These are phyloP conservation scores for Glycine latifolia DNA, from an alignment of 306 rosid species.

Conservation along the genomic window DNA sequence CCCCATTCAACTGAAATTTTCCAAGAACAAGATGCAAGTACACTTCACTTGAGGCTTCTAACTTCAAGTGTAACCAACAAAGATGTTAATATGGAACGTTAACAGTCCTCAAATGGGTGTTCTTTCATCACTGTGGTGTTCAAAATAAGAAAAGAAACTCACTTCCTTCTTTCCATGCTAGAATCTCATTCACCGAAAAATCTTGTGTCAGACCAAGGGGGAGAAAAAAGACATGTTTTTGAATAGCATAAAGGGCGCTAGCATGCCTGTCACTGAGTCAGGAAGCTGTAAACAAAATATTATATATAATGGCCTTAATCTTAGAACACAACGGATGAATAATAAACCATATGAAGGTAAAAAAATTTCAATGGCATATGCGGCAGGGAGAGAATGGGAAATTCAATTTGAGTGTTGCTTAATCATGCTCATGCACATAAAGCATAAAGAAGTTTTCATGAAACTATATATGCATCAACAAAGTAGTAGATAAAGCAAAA, in stretches of 20 bases:
- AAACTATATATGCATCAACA: conserved; percentile 40
- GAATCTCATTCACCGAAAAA: conserved; percentile 71
- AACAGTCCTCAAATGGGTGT: conserved; percentile 50
- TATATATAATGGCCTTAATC: conserved; percentile 45
- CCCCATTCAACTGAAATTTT: conserved; percentile 53
- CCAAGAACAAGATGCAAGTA: conserved; percentile 49
- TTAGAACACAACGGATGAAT: conserved; percentile 30
- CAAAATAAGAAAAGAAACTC: conserved; percentile 59
- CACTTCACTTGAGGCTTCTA: conserved; percentile 42
- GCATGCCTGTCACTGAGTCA: conserved; percentile 86
- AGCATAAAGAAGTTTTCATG: conserved; percentile 46
- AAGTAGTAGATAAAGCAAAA: conserved; percentile 42
- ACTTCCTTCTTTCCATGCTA: conserved; percentile 66
- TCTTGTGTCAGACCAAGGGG: conserved; percentile 60
- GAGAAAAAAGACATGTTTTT: conserved; percentile 53
- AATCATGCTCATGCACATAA: conserved; percentile 63
- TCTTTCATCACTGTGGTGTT: conserved; percentile 54
- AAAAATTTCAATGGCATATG: conserved; percentile 29
- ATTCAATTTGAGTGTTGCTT: conserved; percentile 45
- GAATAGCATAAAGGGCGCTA: conserved; percentile 60
- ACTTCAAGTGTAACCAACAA: conserved; percentile 35
- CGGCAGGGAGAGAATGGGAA: conserved; percentile 56
- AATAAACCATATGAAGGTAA: conserved; percentile 45
- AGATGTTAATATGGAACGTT: conserved; percentile 43
- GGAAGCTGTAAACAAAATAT: conserved; percentile 55